A percentile compares a stretch with the other conserved stretches of the same genome.
phyloP scores from a whole-genome alignment of 495 filamentous ascomycete genomes.

The Neurospora africana region DNA sequence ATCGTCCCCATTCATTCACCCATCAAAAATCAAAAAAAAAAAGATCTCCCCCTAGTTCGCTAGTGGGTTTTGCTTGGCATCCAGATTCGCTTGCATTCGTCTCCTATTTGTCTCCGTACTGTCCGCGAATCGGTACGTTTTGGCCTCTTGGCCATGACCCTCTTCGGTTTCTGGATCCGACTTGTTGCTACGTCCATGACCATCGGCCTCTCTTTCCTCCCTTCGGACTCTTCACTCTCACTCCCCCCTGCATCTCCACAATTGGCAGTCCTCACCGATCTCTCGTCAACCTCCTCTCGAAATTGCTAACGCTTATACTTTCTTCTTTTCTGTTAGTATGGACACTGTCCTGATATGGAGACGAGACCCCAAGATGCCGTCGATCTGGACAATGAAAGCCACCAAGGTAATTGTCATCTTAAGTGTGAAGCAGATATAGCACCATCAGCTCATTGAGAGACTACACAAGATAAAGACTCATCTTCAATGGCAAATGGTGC shows the following conservation, averaged over 20 bases:
- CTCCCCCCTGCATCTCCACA: background rate
- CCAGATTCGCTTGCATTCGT: background rate
- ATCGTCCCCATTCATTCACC: background rate
- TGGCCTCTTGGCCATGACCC: background rate
- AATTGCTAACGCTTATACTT: background rate
- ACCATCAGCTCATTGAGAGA: background rate
- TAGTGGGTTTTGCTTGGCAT: background rate
- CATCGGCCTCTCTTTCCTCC: background rate
- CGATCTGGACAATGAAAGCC: background rate
- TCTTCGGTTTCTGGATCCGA: background rate
- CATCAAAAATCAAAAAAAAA: background rate
- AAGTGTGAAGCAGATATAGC: background rate
- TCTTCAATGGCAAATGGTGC: background rate
- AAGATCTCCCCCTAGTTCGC: too few species aligned
- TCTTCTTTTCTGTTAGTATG: background rate
- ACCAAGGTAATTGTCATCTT: background rate
- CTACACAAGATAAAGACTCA: background rate
- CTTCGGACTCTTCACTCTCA: background rate
- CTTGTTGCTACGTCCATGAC: background rate
- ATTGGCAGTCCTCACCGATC: background rate
- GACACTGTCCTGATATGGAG: background rate
- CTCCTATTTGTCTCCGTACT: slow-evolving; percentile 1
- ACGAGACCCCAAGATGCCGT: background rate
- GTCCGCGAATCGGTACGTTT: background rate
- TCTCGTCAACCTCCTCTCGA: background rate